phyloP scores from a whole-genome alignment of 805 yeast genomes.

The Saccharomyces cerevisiae region DNA sequence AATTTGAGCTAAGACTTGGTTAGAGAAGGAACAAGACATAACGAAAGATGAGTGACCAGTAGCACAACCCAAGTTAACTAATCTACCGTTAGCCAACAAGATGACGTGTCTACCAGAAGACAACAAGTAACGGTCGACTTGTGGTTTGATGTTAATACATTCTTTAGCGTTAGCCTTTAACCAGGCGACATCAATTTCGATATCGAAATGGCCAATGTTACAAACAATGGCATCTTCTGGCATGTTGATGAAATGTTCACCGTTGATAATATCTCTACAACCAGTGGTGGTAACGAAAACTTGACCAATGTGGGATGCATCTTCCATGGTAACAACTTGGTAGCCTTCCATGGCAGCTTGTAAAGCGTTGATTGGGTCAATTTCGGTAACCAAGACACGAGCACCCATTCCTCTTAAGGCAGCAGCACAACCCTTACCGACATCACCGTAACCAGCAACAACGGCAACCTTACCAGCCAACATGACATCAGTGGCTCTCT shows the following conservation, averaged over 20 bases:
- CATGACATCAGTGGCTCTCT: conserved; percentile 99
- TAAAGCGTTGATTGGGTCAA: conserved; percentile 97
- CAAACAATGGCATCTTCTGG: conserved; percentile 99
- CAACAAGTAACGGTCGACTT: conserved; percentile 94
- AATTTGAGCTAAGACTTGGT: conserved; percentile 98
- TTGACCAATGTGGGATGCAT: conserved; percentile 88
- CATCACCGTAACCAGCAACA: conserved; percentile 99
- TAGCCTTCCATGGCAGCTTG: conserved; percentile 99
- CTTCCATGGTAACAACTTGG: conserved; percentile 93
- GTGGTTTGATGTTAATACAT: conserved; percentile 96
- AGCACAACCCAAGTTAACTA: conserved; percentile 98
- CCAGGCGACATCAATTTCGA: conserved; percentile 99
- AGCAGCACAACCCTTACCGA: conserved; percentile 99
- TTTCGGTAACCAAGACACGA: conserved; percentile 92
- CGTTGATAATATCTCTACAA: conserved; percentile 94
- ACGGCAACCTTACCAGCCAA: conserved; percentile 98
- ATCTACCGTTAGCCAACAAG: conserved; percentile 97
- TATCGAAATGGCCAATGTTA: conserved; percentile 99
- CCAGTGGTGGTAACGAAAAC: conserved; percentile 99
- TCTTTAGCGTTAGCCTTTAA: conserved; percentile 88
- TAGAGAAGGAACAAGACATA: conserved; percentile 99
- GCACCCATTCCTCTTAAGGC: conserved; percentile 99
- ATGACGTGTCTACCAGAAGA: conserved; percentile 86
- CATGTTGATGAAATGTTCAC: conserved; percentile 80
- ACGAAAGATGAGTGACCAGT: conserved; percentile 99